Base-by-base conservation (phyloP, 2,329 filamentous ascomycete species). In the Scopulariopsis brevicaulis region DNA sequence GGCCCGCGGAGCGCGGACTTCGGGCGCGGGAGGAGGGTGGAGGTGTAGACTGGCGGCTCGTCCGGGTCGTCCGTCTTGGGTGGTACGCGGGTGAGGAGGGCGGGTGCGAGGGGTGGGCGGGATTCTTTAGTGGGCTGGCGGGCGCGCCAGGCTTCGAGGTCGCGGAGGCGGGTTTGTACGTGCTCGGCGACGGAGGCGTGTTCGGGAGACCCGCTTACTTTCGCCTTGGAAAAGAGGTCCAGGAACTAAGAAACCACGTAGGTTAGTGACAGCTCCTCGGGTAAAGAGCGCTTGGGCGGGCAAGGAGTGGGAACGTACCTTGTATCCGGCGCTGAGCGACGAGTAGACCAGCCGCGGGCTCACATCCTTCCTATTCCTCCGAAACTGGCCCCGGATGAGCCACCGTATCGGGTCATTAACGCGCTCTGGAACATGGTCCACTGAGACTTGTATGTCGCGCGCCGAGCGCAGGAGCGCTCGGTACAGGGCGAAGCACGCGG, bases 291-390 rank as follows among this genome's bases (percentile, higher is more conserved):
- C 24, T 6, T n/a, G 11, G 7, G 2, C 11, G 51, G 15, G 51
- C 24, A 3, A 53, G 12, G 20, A 24, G 4, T 6, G 25, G 35
- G 12, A 18, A 22, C 24, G 48, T 62, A 83, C 82, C 70, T 82
- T 80, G 72, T 92, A 92, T 25, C 88, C 89, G 28, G 81, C 80
- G 37, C 79, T 72, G 64, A 93, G 81, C 8, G 83, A 80, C 1
- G 81, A 74, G 55, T 79, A 77, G 25, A 90, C 73, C 43, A 88
- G 75, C 20, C 82, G 77, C 1, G 77, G 72, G 62, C 83, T 86
- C 14, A 75, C 79, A 59, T 85, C 76, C 53, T 75, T 68, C 52
- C 72, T 73, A 67, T 90, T 85, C 59, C 78, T 77, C 55, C 71
- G 74, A 68, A 92, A 91, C 59, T 79, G 76, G 62, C 79, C 81